Evolutionary conservation across 306 rosid genomes (phyloP).

Genomic region (Canavalia gladiata): DNA sequence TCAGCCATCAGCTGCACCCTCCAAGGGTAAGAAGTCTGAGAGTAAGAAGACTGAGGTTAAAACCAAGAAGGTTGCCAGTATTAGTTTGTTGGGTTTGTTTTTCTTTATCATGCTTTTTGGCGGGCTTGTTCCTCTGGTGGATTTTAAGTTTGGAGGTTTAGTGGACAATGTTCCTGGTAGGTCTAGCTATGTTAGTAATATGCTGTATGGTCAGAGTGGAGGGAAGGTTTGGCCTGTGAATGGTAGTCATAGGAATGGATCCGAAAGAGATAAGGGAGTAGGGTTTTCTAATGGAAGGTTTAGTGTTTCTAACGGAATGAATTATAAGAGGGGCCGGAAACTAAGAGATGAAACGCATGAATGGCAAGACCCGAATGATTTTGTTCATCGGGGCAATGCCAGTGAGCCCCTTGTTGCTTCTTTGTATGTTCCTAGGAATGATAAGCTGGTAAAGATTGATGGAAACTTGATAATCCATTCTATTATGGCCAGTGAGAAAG

Average conservation of each 20-base stretch:
- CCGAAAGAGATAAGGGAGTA: conserved; percentile 54
- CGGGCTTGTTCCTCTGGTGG: conserved; percentile 74
- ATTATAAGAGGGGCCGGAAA: conserved; percentile 53
- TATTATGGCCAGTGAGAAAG: conserved; percentile 90
- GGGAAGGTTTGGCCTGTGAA: conserved; percentile 69
- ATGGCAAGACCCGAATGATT: conserved; percentile 50
- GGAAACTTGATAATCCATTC: conserved; percentile 97
- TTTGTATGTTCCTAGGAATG: conserved; percentile 95
- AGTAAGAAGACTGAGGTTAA: conserved; percentile 73
- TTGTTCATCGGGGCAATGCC: conserved; percentile 58
- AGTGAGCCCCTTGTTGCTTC: conserved; percentile 95
- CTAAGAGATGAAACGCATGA: conserved; percentile 52
- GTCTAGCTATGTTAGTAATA: conserved; percentile 57
- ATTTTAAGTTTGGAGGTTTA: conserved; percentile 67
- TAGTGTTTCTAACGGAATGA: conserved; percentile 48
- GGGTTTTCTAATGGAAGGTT: conserved; percentile 60
- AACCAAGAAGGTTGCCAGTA: conserved; percentile 95
- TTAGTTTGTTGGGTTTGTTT: conserved; percentile 89
- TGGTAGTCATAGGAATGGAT: conserved; percentile 57
- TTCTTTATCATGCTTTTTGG: conserved; percentile 85
- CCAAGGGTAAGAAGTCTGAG: conserved; percentile 66
- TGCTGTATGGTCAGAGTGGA: conserved; percentile 56
- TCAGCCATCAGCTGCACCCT: conserved; percentile 60
- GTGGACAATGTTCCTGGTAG: conserved; percentile 59
- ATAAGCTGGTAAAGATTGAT: conserved; percentile 91